Evolutionary conservation across 148 eudicot genomes (phyloP).

Genomic region (Bassia scoparia): DNA sequence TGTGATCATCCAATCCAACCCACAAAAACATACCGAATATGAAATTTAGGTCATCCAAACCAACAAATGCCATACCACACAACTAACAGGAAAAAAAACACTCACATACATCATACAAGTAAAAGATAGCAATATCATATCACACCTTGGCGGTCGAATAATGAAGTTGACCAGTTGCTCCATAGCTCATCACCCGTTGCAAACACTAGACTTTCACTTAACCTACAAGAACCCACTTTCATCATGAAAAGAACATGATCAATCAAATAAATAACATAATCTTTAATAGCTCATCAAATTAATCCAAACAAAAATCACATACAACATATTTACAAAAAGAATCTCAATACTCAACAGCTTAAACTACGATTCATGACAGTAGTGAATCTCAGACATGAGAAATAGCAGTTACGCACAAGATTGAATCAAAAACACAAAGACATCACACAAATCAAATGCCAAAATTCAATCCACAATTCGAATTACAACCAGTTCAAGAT

Average conservation of each 20-base stretch:
- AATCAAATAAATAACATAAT: too few relatives aligned
- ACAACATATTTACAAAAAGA: too few relatives aligned
- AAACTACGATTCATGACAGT: neutral
- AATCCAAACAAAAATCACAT: too few relatives aligned
- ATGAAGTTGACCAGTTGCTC: constrained; percentile 94
- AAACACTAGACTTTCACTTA: neutral
- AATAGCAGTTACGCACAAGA: neutral
- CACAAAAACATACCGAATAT: too few relatives aligned
- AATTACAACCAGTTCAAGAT: neutral
- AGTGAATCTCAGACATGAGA: neutral
- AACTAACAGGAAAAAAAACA: constrained; percentile 4
- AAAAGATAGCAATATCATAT: neutral
- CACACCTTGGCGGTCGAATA: constrained; percentile 91
- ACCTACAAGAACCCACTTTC: constrained; percentile 2
- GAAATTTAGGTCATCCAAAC: too few relatives aligned
- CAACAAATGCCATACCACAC: neutral
- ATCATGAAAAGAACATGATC: neutral
- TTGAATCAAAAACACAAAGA: neutral
- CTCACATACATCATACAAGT: neutral
- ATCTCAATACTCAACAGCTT: too few relatives aligned
- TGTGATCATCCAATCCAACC: too few relatives aligned
- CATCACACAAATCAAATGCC: neutral
- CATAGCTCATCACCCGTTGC: constrained; percentile 34
- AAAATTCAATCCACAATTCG: neutral
- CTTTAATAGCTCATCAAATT: too few relatives aligned